Evolutionary conservation across 1,284 basidiomycete genomes (phyloP).

Genomic region (Gymnopus androsaceus): DNA sequence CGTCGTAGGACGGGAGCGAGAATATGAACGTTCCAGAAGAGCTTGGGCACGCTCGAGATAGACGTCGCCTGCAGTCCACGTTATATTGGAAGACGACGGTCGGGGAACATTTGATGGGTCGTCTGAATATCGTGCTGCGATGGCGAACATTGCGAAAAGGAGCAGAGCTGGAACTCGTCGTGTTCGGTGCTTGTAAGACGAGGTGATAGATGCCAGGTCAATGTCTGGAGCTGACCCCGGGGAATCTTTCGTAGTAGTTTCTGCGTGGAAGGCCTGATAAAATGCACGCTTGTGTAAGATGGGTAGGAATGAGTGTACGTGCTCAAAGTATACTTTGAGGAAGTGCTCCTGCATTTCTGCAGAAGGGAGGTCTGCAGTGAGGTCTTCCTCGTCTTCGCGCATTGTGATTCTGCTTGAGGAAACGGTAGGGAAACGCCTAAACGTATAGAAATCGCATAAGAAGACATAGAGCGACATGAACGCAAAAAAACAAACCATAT

Average conservation of each 20-base stretch:
- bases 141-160: slow-evolving; percentile 75
- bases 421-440: slow-evolving; percentile 78
- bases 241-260: slow-evolving; percentile 9
- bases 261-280: slow-evolving; percentile 56
- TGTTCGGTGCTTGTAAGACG: slow-evolving; percentile 42
- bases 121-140: slow-evolving; percentile 70
- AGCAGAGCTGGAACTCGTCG: slow-evolving; percentile 65
- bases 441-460: too few relatives aligned
- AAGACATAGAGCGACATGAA: too few relatives aligned
- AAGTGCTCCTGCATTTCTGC: slow-evolving; percentile 63
- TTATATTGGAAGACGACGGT: slow-evolving; percentile 41
- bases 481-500: slow-evolving; percentile 72
- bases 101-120: slow-evolving; percentile 37
- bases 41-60: slow-evolving; percentile 72
- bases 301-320: slow-evolving; percentile 77
- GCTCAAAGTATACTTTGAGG: slow-evolving; percentile 74
- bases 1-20: slow-evolving; percentile 64
- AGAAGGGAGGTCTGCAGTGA: slow-evolving; percentile 55
- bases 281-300: slow-evolving; percentile 73
- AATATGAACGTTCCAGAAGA: slow-evolving; percentile 68
- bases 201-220: slow-evolving; percentile 34
- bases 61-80: slow-evolving; percentile 82
- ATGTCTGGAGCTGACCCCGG: slow-evolving; percentile 30
- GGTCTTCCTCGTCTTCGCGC: slow-evolving; percentile 40
- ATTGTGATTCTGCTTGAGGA: slow-evolving; percentile 32